These are phyloP conservation scores for Oryza glumipatula DNA, from an alignment of 176 grass and related monocot genomes.

Conservation along the genomic window DNA sequence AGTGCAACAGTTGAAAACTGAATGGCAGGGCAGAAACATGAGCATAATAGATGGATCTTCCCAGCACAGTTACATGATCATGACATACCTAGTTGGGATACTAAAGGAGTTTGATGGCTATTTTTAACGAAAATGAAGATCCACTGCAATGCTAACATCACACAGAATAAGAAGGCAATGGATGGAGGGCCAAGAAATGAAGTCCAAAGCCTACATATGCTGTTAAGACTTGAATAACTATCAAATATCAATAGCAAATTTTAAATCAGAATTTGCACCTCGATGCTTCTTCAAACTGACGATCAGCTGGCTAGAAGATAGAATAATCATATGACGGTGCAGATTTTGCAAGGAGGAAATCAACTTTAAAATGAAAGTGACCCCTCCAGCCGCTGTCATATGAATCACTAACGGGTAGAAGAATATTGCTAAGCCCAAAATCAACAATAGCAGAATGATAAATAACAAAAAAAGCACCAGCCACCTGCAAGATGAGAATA, in stretches of 20 bases:
- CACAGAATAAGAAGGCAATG: background rate
- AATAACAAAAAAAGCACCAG: background rate
- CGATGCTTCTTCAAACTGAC: conserved; percentile 19
- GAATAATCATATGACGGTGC: background rate
- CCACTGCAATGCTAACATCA: conserved; percentile 6
- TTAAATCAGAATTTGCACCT: conserved; percentile 38
- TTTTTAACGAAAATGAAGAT: background rate
- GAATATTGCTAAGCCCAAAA: conserved; percentile 33
- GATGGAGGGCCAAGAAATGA: background rate
- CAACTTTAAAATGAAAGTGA: conserved; percentile 17
- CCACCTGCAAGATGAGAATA: conserved; percentile 51
- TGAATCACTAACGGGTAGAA: conserved; percentile 1
- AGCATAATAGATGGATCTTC: background rate
- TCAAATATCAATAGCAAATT: conserved; percentile 26
- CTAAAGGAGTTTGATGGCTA: background rate
- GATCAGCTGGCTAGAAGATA: background rate
- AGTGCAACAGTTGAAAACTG: background rate
- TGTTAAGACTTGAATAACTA: background rate
- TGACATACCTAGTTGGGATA: background rate
- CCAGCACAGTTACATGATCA: background rate
- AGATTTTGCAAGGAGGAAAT: conserved; percentile 12
- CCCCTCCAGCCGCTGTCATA: background rate
- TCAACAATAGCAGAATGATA: conserved; percentile 15
- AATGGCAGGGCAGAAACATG: background rate
- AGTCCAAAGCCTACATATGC: background rate